Percentiles rank a stretch among this genome's conserved stretches.
phyloP scores from a whole-genome alignment of 208 protist species.

The Leishmania gerbilli region DNA sequence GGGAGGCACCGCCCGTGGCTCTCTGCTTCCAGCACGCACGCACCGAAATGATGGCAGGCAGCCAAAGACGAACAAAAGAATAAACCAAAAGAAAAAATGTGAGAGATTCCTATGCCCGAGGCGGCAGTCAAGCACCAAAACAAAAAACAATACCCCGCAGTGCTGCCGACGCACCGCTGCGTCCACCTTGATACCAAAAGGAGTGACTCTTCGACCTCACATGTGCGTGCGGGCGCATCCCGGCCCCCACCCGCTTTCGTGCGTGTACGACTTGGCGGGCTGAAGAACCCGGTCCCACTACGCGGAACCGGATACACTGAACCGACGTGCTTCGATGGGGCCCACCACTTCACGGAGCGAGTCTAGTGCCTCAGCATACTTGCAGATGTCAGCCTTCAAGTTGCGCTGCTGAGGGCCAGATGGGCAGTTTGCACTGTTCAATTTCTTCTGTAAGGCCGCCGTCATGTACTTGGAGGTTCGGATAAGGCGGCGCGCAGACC shows the following conservation, averaged over 20 bases:
- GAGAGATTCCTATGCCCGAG: not conserved
- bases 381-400: conserved; percentile 16
- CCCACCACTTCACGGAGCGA: conserved; percentile 10
- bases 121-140: not conserved
- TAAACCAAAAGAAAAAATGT: not conserved
- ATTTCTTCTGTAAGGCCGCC: conserved; percentile 6
- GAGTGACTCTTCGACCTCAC: too few relatives aligned
- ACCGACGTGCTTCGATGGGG: not conserved
- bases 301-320: not conserved
- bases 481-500: conserved; percentile 27
- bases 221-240: too few relatives aligned
- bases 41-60: too few relatives aligned
- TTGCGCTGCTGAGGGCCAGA: conserved; percentile 16
- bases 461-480: conserved; percentile 15
- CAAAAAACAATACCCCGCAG: too few relatives aligned
- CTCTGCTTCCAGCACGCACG: not conserved
- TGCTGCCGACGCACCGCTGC: too few relatives aligned
- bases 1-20: not conserved
- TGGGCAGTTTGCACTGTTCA: not conserved
- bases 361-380: conserved; percentile 12
- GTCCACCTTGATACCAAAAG: too few relatives aligned
- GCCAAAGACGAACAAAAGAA: not conserved
- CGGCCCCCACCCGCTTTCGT: not conserved
- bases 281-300: not conserved
- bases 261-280: not conserved